Base-by-base conservation (phyloP, 2,329 filamentous ascomycete genomes). In the Fusarium neocosmosporiellum region DNA sequence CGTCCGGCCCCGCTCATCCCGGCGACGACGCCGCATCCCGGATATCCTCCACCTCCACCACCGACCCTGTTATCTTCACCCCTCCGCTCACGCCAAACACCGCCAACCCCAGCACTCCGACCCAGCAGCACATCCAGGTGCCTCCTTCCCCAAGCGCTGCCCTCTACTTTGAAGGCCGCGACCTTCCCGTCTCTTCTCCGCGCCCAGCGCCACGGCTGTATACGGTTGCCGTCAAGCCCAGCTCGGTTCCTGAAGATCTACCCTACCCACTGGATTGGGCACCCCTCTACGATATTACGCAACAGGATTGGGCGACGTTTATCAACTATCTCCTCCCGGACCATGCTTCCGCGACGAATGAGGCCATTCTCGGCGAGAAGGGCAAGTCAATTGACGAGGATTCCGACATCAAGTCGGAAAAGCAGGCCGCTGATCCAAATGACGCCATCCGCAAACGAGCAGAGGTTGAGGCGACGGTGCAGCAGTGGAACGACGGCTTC, bases 301-400 rank as follows among this genome's bases (percentile, higher is more conserved):
- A 80, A 16, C 85, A 88, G 73, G 89, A 91, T 75, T 91, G 89
- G 89, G 83, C 84, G 37, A 90, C 88, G 0, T 91, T 91, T 78
- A 72, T 88, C 53, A 90, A 90, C 73, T 87, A 86, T 67, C 78
- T 91, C 18, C 77, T 90, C 24, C 88, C 89, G 0, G 80, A 86
- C 61, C 84, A 88, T 75, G 80, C 81, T 6, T 78, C 80, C 1
- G 75, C 78, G 18, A 78, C 80, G 20, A 90, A 88, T 72, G 84
- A 85, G 24, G 81, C 82, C 55, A 75, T 89, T 20, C 78, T 86
- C 18, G 84, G 88, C 68, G 83, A 86, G 62, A 89, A 90, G 74
- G 70, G 86, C 31, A 81, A 82, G 31, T 82, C 81, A 0, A n/a
- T 20, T 9, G 86, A 88, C 64, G 79, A 78, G 7, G 64, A 70